Base-by-base conservation (phyloP, 1,284 basidiomycete genomes). In the Nidula niveotomentosa region DNA sequence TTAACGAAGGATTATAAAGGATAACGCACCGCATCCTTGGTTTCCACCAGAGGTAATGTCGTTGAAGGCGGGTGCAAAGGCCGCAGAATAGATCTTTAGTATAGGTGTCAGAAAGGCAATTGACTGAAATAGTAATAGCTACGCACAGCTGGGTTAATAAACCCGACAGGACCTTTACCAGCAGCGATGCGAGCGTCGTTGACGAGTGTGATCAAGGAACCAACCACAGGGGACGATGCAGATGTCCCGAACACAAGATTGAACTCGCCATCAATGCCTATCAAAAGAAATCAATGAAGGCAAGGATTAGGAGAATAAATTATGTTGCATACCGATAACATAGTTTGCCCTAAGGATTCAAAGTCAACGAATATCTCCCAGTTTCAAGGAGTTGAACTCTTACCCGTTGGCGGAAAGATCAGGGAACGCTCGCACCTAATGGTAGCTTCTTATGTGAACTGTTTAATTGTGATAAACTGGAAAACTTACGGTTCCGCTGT, bases 41-140 rank as follows among this genome's bases (percentile, higher is more conserved):
- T 77, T 81, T 2, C 69, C 69, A 12, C 79, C 79, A 10, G 60
- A 68, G 1, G 73, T 80, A 53, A 81, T 79, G 60, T 81, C 79
- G 56, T 79, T 75, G 64, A 81, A 79, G 3, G 73, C 74, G 10
- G 53, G 55, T 12, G 61, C 58, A 59, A 78, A 77, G 6, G 55
- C 48, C 10, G 63, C 55, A 0, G 73, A 72, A 61, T 77, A 77
- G 8, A 78, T 72, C 72, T 72, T 53, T 6, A 36, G 34, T 8
- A 9, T 8, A n/a, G 12, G 18, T 49, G 15, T 51, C 12, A 17
- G 10, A 50, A 48, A 12, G 13, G 5, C 18, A 18, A n/a, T 17
- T 18, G 15, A 12, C n/a, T 36, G 30, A 36, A 53, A 12, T 8
- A 41, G 12, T 17, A 8, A 4, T 41, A 41, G 15, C 30, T n/a